A percentile compares a stretch with the other conserved stretches of the same genome.
Conservation (phyloP, 306 rosid species). For the Carpinus fangiana region DNA sequence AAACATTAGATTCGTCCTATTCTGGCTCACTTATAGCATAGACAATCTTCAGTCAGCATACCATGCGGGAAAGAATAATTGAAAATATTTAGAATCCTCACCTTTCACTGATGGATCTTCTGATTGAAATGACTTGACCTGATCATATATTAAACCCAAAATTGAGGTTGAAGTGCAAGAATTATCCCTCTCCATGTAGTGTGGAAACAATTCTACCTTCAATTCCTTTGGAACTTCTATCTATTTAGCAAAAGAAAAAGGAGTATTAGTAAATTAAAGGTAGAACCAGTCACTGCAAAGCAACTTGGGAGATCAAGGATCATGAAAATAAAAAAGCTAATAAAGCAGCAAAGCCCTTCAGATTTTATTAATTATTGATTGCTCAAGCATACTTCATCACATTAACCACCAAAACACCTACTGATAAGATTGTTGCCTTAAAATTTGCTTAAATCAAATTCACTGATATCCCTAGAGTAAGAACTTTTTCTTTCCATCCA, state of each 20-base stretch:
- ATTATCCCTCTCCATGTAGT: slow-evolving; percentile 54
- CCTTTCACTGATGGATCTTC: slow-evolving; percentile 39
- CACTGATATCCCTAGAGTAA: too few relatives aligned
- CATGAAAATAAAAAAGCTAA: background rate
- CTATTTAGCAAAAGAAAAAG: slow-evolving; percentile 27
- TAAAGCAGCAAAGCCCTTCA: too few relatives aligned
- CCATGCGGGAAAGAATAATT: background rate
- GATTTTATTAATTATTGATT: background rate
- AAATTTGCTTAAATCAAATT: background rate
- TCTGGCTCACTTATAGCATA: background rate
- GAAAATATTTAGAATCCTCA: slow-evolving; percentile 21
- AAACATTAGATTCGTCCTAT: background rate
- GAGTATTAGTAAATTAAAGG: background rate
- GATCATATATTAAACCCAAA: slow-evolving; percentile 64
- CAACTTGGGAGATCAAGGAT: slow-evolving; percentile 4
- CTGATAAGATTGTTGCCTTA: background rate
- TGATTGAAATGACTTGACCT: slow-evolving; percentile 37
- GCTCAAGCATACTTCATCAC: background rate
- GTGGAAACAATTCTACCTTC: slow-evolving; percentile 48
- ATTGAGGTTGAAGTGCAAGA: slow-evolving; percentile 59
- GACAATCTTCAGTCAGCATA: background rate
- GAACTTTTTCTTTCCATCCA: too few relatives aligned
- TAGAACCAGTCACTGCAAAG: background rate
- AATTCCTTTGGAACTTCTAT: slow-evolving; percentile 50
- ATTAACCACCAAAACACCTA: background rate